phyloP scores from a whole-genome alignment of 441 rosid species.

The Pelargonium exstipulatum region DNA sequence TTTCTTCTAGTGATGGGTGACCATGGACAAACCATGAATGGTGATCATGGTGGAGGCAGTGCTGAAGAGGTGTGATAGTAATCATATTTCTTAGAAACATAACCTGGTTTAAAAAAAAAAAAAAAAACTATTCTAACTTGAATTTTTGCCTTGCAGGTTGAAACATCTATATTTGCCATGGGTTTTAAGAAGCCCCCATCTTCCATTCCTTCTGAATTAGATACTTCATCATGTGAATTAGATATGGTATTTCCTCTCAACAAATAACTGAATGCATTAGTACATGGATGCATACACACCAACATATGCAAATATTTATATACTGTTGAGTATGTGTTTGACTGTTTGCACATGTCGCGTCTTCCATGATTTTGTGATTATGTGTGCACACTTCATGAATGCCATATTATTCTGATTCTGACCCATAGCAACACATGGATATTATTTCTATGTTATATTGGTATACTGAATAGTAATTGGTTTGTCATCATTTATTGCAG shows the following conservation, averaged over 20 bases:
- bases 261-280: constrained; percentile 4
- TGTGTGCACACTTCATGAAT: constrained; percentile 5
- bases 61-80: constrained; percentile 67
- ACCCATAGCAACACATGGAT: not conserved
- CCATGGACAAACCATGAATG: constrained; percentile 95
- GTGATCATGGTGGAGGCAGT: constrained; percentile 99
- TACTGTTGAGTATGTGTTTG: not conserved
- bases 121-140: constrained; percentile 26
- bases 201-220: constrained; percentile 58
- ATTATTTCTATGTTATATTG: not conserved
- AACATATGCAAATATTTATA: not conserved
- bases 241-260: constrained; percentile 41
- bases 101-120: constrained; percentile 15
- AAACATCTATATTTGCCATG: constrained; percentile 90
- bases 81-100: constrained; percentile 11
- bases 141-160: constrained; percentile 51
- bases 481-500: constrained; percentile 38
- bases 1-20: constrained; percentile 94
- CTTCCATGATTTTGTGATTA: not conserved
- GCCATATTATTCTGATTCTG: not conserved
- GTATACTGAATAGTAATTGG: not conserved
- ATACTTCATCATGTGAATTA: constrained; percentile 51
- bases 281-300: not conserved
- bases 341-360: not conserved
- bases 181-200: constrained; percentile 59